Conservation (phyloP, 441 rosid species). For the Populus hybrid region DNA sequence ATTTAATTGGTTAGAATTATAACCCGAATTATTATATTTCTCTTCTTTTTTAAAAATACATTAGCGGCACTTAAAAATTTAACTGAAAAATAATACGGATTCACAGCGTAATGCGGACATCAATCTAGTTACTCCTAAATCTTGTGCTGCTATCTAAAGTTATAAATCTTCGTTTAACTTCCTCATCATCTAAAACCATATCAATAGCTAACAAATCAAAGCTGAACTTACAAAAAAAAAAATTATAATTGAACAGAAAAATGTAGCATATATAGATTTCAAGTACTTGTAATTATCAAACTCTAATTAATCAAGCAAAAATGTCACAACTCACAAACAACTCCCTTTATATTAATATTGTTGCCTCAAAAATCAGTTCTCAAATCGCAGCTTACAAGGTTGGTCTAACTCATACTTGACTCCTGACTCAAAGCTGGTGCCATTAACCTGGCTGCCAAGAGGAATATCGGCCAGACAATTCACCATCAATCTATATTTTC, state of each 20-base stretch:
- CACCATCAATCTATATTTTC: not conserved
- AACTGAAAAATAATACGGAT: too few relatives aligned
- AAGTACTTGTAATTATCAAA: not conserved
- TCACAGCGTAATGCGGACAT: fast-evolving
- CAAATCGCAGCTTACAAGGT: not conserved
- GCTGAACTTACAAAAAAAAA: not conserved
- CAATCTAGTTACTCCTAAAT: too few relatives aligned
- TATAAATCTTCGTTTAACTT: too few relatives aligned
- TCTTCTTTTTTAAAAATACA: too few relatives aligned
- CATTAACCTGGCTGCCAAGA: not conserved
- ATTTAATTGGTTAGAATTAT: too few relatives aligned
- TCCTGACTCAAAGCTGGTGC: not conserved
- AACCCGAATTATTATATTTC: too few relatives aligned
- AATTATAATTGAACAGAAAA: not conserved
- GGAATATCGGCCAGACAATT: not conserved
- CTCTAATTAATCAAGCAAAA: not conserved
- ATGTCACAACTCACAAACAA: not conserved
- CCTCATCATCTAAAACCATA: too few relatives aligned
- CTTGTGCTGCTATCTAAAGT: too few relatives aligned
- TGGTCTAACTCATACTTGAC: not conserved
- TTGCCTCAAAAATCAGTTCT: not conserved
- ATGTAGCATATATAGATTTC: not conserved
- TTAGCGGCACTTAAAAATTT: too few relatives aligned
- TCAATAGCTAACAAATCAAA: too few relatives aligned
- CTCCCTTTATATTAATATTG: not conserved